Evolutionary conservation across 1,139 yeast species (phyloP), one percentile per base, ranked within the genome.

Genomic region (Meyerozyma carpophila): DNA sequence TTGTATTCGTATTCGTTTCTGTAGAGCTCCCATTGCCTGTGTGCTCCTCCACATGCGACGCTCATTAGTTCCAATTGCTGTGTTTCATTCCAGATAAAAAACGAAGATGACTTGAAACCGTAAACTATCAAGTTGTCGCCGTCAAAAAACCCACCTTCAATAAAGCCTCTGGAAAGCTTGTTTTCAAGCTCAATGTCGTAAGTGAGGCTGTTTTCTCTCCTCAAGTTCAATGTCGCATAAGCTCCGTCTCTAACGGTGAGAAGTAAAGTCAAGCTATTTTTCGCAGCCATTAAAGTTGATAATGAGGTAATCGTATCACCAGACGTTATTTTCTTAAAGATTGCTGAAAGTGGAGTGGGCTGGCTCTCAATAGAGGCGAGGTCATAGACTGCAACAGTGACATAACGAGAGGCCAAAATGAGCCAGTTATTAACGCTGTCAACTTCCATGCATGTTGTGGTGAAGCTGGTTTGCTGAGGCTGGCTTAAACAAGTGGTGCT

Each of bases 11-110:
- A 42, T 4, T 39, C 28, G 25, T 55, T 49, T 11, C 59, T 52
- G 43, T 63, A 57, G 24, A 84, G 65, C 38, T 73, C 70, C 96
- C 97, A 93, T 48, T 80, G 78, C 50, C 98, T 72, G 57, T 91
- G 97, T 2, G 93, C 79, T 1, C 98, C 98, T 20, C 98, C 98
- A 61, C 98, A 93, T n/a, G 74, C 63, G 49, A 82, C 88, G 48
- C 79, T 78, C 44, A 78, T 69, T 4, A 88, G 59, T 57, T 90
- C 96, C 42, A 76, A 71, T 52, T 87, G 91, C 37, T 75, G 70
- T 0, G 91, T 80, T 56, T 89, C 96, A 58, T 91, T 88, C 84
- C 91, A 89, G 20, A 89, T 65, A 54, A 83, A 86, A 58, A 93
- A 90, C 42, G 75, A 67, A 41, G 85, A 84, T 1, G 94, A 87